Conservation (phyloP, 306 rosid genomes). For the Gastrolobium bilobum region DNA sequence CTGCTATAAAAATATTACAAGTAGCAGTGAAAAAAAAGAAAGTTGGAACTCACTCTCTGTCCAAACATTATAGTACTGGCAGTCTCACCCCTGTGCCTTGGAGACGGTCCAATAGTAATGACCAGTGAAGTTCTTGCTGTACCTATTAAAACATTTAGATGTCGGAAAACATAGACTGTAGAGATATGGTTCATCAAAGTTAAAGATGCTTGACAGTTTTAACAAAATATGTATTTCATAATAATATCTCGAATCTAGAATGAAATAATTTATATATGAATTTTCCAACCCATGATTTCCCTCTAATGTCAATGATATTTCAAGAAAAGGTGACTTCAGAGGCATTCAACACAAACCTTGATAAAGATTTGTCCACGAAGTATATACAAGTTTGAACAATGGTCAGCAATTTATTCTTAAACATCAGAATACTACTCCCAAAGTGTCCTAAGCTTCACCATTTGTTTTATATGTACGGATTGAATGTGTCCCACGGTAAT, state of each 20-base stretch:
- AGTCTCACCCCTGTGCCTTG: slow-evolving; percentile 98
- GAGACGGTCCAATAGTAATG: slow-evolving; percentile 96
- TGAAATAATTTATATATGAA: neutral
- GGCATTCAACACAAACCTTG: slow-evolving; percentile 22
- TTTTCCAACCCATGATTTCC: slow-evolving; percentile 24
- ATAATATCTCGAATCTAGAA: slow-evolving; percentile 32
- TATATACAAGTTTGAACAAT: slow-evolving; percentile 26
- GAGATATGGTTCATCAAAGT: slow-evolving; percentile 30
- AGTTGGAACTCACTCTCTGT: slow-evolving; percentile 79
- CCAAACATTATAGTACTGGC: slow-evolving; percentile 98
- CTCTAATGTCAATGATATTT: slow-evolving; percentile 34
- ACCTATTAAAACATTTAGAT: slow-evolving; percentile 66
- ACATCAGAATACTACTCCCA: neutral
- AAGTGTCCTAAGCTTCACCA: slow-evolving; percentile 13
- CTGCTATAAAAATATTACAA: slow-evolving; percentile 34
- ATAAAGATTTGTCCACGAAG: slow-evolving; percentile 9
- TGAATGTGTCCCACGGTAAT: slow-evolving; percentile 5
- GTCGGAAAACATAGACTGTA: slow-evolving; percentile 49
- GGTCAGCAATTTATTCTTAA: slow-evolving; percentile 16
- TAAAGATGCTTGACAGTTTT: slow-evolving; percentile 18
- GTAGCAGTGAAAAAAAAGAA: slow-evolving; percentile 21
- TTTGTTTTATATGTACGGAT: neutral
- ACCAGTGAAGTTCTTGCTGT: slow-evolving; percentile 96
- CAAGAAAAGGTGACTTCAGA: slow-evolving; percentile 21
- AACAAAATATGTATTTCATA: slow-evolving; percentile 39